Evolutionary conservation across 805 yeast genomes (phyloP).

Genomic region (Pachysolen tannophilus): DNA sequence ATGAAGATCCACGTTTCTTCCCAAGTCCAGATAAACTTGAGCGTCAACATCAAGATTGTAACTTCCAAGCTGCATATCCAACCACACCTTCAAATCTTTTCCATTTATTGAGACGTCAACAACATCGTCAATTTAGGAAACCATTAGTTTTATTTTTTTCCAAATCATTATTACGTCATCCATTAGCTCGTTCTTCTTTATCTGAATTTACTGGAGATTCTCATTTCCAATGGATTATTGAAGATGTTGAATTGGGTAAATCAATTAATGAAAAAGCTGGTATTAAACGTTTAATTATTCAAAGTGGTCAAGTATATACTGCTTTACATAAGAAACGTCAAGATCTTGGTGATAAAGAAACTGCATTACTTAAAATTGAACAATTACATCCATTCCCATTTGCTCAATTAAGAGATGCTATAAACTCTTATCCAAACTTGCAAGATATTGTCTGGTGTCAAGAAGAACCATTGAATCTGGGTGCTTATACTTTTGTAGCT

Average conservation of each 20-base stretch:
- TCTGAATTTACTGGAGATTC: constrained; percentile 86
- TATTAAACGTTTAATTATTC: constrained; percentile 77
- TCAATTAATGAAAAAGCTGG: constrained; percentile 69
- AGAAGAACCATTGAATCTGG: constrained; percentile 98
- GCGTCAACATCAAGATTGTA: constrained; percentile 98
- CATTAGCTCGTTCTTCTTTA: constrained; percentile 84
- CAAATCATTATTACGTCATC: constrained; percentile 91
- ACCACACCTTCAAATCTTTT: constrained; percentile 95
- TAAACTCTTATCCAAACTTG: constrained; percentile 71
- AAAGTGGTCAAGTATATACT: constrained; percentile 93
- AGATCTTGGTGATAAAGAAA: constrained; percentile 62
- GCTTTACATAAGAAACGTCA: constrained; percentile 87
- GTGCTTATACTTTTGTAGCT: constrained; percentile 69
- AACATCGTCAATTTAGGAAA: constrained; percentile 98
- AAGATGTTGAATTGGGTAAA: constrained; percentile 81
- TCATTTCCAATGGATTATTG: constrained; percentile 93
- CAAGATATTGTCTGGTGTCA: constrained; percentile 95
- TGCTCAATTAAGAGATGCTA: constrained; percentile 81
- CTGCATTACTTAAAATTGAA: constrained; percentile 86
- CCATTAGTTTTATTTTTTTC: constrained; percentile 86
- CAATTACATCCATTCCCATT: constrained; percentile 99
- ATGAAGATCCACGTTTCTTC: constrained; percentile 93
- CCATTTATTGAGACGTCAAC: constrained; percentile 97
- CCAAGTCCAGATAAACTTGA: constrained; percentile 83
- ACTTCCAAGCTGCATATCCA: constrained; percentile 97